Evolutionary conservation across 2,329 filamentous ascomycete species (phyloP), one percentile per base, ranked within the genome.

Genomic region (Tolypocladium tropicale): DNA sequence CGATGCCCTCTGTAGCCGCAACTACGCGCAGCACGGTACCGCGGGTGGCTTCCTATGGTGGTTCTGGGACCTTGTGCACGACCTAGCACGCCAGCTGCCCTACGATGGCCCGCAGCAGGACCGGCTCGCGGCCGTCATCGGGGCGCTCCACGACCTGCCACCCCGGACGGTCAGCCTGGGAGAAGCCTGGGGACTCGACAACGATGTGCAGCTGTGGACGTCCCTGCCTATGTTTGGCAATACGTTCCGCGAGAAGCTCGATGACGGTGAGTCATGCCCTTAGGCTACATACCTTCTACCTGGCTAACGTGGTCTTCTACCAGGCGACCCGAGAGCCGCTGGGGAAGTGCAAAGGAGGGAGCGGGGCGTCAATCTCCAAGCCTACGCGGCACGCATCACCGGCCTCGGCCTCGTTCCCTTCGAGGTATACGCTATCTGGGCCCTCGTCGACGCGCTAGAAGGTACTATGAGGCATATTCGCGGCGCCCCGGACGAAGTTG

Each of bases 51-150:
- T 65, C 21, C 52, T 63, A 6, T 62, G 58, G 55, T 59, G 62
- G 55, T 63, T 63, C 54, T 63, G 62, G 63, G 60, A 63, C 33
- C 58, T 64, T 1, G 18, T 65, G 12, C 62, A 63, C 32, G 54
- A 60, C 4, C 51, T 65, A 16, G 46, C 59, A 21, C 58, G 61
- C n/a, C 61, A 63, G 39, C 12, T 64, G 36, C 60, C 62, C 12
- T 55, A 60, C 43, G 53, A 61, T 32, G 57, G 56, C 32, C 36
- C 37, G 2, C 55, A 60, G 41, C 61, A 64, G 16, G 58, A 62
- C 18, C 56, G 25, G 7, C 46, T 62, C 3, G 56, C 51, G 5
- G 57, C 36, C 0, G 28, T 57, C 9, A 25, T 61, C 25, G 53
- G 59, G 36, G 55, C 49, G 3, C 57, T 61, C 6, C 21, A 55